Conservation (phyloP, 2,329 filamentous ascomycete genomes). For the Penicillium janthinellum region DNA sequence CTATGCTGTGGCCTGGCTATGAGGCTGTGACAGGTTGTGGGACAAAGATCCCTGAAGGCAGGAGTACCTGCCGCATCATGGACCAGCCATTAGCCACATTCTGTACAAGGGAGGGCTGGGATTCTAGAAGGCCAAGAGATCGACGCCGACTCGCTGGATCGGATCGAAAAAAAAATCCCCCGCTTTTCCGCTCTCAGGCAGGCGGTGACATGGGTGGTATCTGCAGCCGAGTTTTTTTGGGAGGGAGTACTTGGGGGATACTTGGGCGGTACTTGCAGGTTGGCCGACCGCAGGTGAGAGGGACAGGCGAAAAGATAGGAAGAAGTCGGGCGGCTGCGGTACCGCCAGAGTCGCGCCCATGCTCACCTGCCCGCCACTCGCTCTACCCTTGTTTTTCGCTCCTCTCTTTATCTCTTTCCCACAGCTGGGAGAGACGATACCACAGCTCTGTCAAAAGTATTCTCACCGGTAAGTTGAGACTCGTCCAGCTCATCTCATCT, state of each 20-base stretch:
- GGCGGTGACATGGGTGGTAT: background rate
- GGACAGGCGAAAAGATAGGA: background rate
- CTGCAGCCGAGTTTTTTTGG: background rate
- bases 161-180: background rate
- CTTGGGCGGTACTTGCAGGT: background rate
- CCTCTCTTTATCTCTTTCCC: background rate
- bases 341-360: background rate
- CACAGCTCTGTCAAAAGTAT: background rate
- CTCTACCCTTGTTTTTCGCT: background rate
- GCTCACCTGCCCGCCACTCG: background rate
- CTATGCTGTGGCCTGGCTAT: background rate
- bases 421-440: background rate
- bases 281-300: background rate
- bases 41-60: background rate
- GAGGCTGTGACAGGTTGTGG: background rate
- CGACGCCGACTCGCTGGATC: background rate
- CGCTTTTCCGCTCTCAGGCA: background rate
- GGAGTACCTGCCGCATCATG: background rate
- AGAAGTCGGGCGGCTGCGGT: background rate
- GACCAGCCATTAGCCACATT: background rate
- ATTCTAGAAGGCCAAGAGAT: constrained; percentile 1
- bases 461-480: background rate
- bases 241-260: background rate
- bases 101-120: background rate
- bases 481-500: background rate